Conservation (phyloP, 495 filamentous ascomycete genomes). For the Aspergillus coremiiformis region DNA sequence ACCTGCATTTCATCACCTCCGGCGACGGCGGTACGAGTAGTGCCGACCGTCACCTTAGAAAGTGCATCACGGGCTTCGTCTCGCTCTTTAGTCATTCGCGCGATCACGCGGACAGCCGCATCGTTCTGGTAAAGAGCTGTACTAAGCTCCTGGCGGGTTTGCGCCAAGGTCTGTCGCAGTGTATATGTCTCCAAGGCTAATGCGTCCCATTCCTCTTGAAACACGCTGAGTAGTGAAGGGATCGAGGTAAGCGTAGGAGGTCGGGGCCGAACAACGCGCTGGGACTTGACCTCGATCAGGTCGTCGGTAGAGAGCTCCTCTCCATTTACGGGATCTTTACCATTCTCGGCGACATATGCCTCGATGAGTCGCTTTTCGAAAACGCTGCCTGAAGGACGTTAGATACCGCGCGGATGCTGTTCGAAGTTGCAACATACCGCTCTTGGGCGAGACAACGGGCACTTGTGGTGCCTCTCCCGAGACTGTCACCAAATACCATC, state of each 20-base stretch:
- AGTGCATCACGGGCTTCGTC: conserved; percentile 93
- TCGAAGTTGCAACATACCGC: conserved; percentile 52
- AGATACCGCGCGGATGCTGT: conserved; percentile 18
- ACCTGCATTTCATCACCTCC: conserved; percentile 87
- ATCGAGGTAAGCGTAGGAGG: conserved; percentile 95
- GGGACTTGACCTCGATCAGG: conserved; percentile 76
- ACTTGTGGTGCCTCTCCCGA: conserved; percentile 94
- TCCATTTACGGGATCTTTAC: conserved; percentile 86
- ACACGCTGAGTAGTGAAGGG: conserved; percentile 89
- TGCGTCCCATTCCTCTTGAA: conserved; percentile 98
- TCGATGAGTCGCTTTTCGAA: conserved; percentile 95
- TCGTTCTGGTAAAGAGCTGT: conserved; percentile 94
- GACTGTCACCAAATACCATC: conserved; percentile 47
- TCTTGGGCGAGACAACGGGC: conserved; percentile 90
- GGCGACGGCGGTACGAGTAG: conserved; percentile 41
- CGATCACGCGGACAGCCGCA: conserved; percentile 89
- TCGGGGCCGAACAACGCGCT: conserved; percentile 74
- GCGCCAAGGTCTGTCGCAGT: conserved; percentile 75
- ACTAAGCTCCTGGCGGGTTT: conserved; percentile 87
- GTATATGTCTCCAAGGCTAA: conserved; percentile 84
- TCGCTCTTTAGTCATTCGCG: conserved; percentile 75
- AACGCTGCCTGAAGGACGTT: conserved; percentile 56
- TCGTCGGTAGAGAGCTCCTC: conserved; percentile 83
- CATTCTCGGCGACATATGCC: conserved; percentile 88
- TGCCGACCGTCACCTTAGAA: conserved; percentile 68